These are phyloP conservation scores for Xanthoceras sorbifolium DNA, from an alignment of 345 rosid genomes.

Conservation along the genomic window DNA sequence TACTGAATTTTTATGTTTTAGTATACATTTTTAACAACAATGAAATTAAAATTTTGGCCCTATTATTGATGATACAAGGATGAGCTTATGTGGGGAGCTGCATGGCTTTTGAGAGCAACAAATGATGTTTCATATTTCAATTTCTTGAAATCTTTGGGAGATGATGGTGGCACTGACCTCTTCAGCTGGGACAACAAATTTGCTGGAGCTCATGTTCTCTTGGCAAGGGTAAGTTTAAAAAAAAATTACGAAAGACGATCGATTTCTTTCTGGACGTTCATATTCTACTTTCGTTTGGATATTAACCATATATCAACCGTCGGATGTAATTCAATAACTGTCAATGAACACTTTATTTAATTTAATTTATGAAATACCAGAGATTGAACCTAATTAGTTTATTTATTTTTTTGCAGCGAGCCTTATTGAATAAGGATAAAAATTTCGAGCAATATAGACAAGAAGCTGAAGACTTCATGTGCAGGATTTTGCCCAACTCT, in stretches of 20 bases:
- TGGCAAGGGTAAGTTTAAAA: constrained; percentile 70
- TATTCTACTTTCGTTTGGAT: too few relatives aligned
- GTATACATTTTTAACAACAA: too few relatives aligned
- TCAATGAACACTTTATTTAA: too few relatives aligned
- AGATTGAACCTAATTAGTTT: too few relatives aligned
- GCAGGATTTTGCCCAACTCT: constrained; percentile 77
- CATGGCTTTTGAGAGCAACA: constrained; percentile 83
- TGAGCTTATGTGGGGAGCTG: constrained; percentile 86
- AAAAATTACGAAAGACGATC: too few relatives aligned
- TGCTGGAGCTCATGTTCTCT: constrained; percentile 85
- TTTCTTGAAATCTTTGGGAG: constrained; percentile 63
- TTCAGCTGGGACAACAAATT: constrained; percentile 97
- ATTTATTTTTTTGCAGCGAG: too few relatives aligned
- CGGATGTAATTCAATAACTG: too few relatives aligned
- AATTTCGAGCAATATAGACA: constrained; percentile 63
- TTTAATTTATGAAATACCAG: too few relatives aligned
- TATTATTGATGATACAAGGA: constrained; percentile 41
- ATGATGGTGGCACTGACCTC: constrained; percentile 72
- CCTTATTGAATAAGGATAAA: constrained; percentile 55
- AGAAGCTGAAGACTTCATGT: constrained; percentile 82
- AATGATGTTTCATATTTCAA: constrained; percentile 62
- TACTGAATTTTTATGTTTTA: too few relatives aligned
- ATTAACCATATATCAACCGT: too few relatives aligned
- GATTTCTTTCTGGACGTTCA: too few relatives aligned
- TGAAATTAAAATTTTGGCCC: too few relatives aligned